phyloP scores from a whole-genome alignment of 129 eudicot genomes.

The Lonicera japonica region DNA sequence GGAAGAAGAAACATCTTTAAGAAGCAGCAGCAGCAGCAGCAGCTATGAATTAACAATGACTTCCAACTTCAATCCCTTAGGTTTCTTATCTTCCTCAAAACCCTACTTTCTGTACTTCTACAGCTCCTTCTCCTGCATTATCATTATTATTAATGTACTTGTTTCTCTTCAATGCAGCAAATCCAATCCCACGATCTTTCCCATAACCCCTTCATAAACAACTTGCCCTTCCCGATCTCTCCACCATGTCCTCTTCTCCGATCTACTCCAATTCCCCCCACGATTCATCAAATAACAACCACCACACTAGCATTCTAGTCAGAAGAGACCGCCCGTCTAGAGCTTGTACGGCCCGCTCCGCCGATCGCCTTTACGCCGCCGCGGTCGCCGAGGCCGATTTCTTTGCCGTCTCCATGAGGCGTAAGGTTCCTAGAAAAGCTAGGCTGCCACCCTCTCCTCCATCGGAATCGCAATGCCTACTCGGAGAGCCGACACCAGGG shows the following conservation, averaged over 20 bases:
- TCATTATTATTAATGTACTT: too few relatives aligned
- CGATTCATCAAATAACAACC: slow-evolving; percentile 1
- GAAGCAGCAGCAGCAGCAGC: too few relatives aligned
- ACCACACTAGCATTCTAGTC: slow-evolving; percentile 20
- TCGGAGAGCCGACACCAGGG: slow-evolving; percentile 54
- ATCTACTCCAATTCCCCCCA: slow-evolving; percentile 29
- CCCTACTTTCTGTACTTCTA: background rate
- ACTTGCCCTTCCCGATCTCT: slow-evolving; percentile 40
- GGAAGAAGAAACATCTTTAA: too few relatives aligned
- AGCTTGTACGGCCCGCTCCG: slow-evolving; percentile 83
- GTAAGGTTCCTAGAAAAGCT: slow-evolving; percentile 33
- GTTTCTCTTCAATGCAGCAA: background rate
- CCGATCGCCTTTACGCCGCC: slow-evolving; percentile 56
- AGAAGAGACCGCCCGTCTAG: slow-evolving; percentile 90
- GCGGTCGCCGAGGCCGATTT: slow-evolving; percentile 61
- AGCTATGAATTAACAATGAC: background rate
- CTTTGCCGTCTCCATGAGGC: slow-evolving; percentile 26
- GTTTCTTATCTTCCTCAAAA: background rate
- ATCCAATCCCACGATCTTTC: background rate
- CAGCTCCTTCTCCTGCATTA: too few relatives aligned
- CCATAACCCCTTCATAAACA: too few relatives aligned
- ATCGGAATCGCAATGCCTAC: slow-evolving; percentile 36
- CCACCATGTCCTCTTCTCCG: slow-evolving; percentile 56
- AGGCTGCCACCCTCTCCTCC: slow-evolving; percentile 35
- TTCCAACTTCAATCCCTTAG: background rate